Conservation (phyloP, 306 rosid species). For the Casuarina cunninghamiana region DNA sequence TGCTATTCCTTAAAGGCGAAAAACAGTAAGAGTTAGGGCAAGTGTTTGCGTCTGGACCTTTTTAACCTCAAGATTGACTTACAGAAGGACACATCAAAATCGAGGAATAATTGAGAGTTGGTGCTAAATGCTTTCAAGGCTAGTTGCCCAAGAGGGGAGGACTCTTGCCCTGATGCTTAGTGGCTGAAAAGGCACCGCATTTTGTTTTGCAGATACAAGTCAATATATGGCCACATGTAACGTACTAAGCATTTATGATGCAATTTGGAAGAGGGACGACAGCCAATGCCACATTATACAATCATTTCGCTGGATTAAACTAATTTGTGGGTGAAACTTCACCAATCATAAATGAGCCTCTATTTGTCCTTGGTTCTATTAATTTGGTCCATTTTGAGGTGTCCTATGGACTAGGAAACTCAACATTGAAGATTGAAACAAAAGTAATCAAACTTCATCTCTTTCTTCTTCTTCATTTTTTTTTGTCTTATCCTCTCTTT, state of each 20-base stretch:
- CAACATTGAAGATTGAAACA: not conserved
- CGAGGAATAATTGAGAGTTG: slow-evolving; percentile 8
- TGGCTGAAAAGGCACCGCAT: slow-evolving; percentile 20
- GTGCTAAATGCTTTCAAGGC: slow-evolving; percentile 14
- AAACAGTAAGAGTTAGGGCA: too few relatives aligned
- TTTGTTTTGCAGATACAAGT: not conserved
- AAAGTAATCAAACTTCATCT: not conserved
- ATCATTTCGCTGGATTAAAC: not conserved
- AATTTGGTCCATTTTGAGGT: not conserved
- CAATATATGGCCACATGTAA: slow-evolving; percentile 19
- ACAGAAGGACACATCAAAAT: slow-evolving; percentile 9
- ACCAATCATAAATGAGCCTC: not conserved
- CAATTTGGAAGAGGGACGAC: slow-evolving; percentile 8
- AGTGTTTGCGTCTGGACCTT: too few relatives aligned
- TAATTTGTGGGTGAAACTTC: slow-evolving; percentile 33
- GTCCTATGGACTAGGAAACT: slow-evolving; percentile 1
- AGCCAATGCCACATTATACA: slow-evolving; percentile 1
- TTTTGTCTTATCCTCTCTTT: not conserved
- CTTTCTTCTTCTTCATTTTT: not conserved
- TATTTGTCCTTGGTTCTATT: not conserved
- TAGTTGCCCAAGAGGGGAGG: slow-evolving; percentile 22
- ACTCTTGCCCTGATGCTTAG: slow-evolving; percentile 2
- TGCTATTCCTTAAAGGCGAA: too few relatives aligned
- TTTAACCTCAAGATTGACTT: not conserved
- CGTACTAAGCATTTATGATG: slow-evolving; percentile 13